Evolutionary conservation across 345 rosid genomes (phyloP).

Genomic region (Pistacia integerrima): DNA sequence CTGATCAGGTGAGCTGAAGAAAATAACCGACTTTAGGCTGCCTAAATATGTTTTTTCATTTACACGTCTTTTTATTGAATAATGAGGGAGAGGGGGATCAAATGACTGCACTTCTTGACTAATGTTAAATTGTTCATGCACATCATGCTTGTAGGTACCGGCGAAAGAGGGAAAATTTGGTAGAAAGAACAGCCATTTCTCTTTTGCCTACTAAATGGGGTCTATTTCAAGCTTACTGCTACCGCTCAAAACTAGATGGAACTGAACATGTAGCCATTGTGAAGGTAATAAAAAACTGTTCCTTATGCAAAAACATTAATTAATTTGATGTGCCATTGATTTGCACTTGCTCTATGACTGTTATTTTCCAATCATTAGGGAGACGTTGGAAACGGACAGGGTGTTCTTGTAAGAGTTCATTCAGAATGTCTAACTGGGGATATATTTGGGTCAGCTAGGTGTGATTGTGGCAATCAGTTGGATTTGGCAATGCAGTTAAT

Average conservation of each 20-base stretch:
- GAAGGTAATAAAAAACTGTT: conserved; percentile 45
- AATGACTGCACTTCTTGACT: not conserved
- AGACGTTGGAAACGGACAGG: conserved; percentile 71
- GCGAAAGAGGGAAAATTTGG: conserved; percentile 78
- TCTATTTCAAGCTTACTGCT: conserved; percentile 67
- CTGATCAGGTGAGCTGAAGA: conserved; percentile 56
- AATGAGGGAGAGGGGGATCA: not conserved
- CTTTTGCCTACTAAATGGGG: conserved; percentile 89
- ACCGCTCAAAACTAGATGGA: conserved; percentile 72
- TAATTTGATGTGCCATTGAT: not conserved
- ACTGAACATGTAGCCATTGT: conserved; percentile 77
- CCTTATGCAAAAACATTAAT: not conserved
- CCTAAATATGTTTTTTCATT: not conserved
- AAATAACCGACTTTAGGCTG: not conserved
- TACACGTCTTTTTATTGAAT: not conserved
- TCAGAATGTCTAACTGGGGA: conserved; percentile 91
- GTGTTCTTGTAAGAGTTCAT: conserved; percentile 85
- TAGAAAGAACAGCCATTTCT: conserved; percentile 62
- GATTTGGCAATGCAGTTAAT: conserved; percentile 77
- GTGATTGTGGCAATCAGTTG: conserved; percentile 87
- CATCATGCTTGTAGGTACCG: conserved; percentile 46
- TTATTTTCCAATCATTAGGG: conserved; percentile 43
- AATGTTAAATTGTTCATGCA: not conserved
- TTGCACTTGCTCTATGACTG: not conserved
- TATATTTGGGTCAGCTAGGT: conserved; percentile 78